These are phyloP conservation scores for Solanum rostratum DNA, from an alignment of 257 asterid species.

Conservation along the genomic window DNA sequence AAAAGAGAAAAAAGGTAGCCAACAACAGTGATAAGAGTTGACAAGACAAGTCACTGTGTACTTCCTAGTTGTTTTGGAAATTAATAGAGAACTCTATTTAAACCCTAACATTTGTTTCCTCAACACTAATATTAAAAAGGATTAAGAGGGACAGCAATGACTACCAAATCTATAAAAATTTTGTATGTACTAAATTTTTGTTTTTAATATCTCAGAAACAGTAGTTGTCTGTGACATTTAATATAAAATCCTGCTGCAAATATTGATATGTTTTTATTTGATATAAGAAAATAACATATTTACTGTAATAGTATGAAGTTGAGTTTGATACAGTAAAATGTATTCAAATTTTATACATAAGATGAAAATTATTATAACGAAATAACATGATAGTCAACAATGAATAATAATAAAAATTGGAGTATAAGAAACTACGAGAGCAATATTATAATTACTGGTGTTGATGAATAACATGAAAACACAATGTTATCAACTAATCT, in stretches of 20 bases:
- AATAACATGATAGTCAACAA: background rate
- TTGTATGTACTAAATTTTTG: background rate
- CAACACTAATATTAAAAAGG: background rate
- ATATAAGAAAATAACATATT: too few species aligned
- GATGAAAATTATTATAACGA: too few species aligned
- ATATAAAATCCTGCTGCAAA: background rate
- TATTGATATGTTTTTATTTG: background rate
- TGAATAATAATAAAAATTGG: background rate
- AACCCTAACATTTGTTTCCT: background rate
- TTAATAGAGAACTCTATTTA: background rate
- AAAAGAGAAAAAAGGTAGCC: too few species aligned
- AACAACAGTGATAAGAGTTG: background rate
- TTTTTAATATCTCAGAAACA: background rate
- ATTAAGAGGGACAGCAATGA: background rate
- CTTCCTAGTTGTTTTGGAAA: background rate
- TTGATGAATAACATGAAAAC: background rate
- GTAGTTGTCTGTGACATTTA: background rate
- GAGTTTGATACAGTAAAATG: too few species aligned
- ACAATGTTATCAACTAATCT: rapidly evolving
- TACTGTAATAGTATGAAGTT: too few species aligned
- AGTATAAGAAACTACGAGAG: background rate
- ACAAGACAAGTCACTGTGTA: background rate
- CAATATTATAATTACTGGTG: background rate
- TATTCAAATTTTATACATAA: too few species aligned
- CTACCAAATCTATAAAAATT: background rate